Evolutionary conservation across 2,329 filamentous ascomycete species (phyloP).

Genomic region (Fusarium zealandicum): DNA sequence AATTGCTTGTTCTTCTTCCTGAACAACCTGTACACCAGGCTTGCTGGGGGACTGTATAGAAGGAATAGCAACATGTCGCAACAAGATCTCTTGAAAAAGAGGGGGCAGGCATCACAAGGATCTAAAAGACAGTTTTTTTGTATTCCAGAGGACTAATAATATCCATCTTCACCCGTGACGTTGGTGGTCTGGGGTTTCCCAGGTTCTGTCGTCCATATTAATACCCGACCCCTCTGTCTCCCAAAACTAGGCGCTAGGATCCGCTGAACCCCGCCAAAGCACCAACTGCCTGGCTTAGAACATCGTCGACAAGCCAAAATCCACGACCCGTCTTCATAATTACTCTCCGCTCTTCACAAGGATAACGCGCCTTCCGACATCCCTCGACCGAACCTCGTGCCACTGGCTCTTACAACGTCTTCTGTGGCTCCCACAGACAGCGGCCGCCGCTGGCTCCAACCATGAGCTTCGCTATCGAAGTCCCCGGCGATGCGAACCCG

Average conservation of each 20-base stretch:
- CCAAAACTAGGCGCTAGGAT: constrained; percentile 1
- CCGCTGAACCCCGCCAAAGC: constrained; percentile 35
- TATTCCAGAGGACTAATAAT: background rate
- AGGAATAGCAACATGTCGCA: too few relatives aligned
- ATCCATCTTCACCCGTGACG: constrained; percentile 11
- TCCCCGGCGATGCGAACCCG: constrained; percentile 81
- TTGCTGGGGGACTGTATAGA: too few relatives aligned
- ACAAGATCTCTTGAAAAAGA: too few relatives aligned
- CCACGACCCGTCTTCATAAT: constrained; percentile 20
- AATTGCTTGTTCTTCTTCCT: too few relatives aligned
- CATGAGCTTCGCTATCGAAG: constrained; percentile 79
- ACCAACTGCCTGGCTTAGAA: constrained; percentile 23
- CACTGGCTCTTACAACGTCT: constrained; percentile 11
- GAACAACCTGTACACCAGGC: too few relatives aligned
- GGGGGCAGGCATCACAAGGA: too few relatives aligned
- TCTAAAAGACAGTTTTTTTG: too few relatives aligned
- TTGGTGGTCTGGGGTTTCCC: constrained; percentile 23
- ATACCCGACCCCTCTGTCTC: constrained; percentile 27
- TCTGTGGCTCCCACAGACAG: constrained; percentile 29
- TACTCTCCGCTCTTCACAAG: constrained; percentile 21
- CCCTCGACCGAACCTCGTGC: constrained; percentile 3
- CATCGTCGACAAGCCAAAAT: constrained; percentile 30
- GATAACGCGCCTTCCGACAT: constrained; percentile 2
- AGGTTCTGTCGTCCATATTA: background rate
- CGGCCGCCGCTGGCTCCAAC: constrained; percentile 33